phyloP scores from a whole-genome alignment of 2,329 filamentous ascomycete species.

The Akanthomyces uredinophilus region DNA sequence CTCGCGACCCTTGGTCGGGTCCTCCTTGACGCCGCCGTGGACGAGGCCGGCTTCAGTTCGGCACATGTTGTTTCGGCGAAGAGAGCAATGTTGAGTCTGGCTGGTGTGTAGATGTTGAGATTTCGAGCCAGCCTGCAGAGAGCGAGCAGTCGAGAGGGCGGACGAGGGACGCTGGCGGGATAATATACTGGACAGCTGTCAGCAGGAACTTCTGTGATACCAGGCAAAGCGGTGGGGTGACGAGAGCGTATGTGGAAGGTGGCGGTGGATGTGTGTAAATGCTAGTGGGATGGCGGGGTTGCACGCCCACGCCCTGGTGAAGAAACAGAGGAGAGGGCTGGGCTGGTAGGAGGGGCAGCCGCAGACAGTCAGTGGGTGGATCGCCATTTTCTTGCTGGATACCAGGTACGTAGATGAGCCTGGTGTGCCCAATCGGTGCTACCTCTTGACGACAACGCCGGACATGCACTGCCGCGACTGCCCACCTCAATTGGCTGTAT shows the following conservation, averaged over 20 bases:
- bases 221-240: conserved; percentile 1
- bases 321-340: too few species aligned
- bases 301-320: not conserved
- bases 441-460: not conserved
- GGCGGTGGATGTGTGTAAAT: conserved; percentile 4
- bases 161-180: conserved; percentile 5
- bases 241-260: conserved; percentile 5
- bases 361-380: not conserved
- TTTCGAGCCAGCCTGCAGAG: not conserved
- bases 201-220: not conserved
- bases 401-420: too few species aligned
- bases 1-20: conserved; percentile 50
- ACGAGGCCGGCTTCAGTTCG: conserved; percentile 37
- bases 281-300: conserved; percentile 5
- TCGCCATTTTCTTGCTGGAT: not conserved
- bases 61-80: conserved; percentile 68
- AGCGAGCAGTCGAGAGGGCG: not conserved
- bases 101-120: conserved; percentile 16
- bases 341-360: not conserved
- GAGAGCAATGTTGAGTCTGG: conserved; percentile 60
- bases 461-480: not conserved
- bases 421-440: not conserved
- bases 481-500: not conserved
- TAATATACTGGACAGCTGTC: conserved; percentile 12
- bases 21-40: conserved; percentile 28